Evolutionary conservation across 805 yeast species (phyloP).

Genomic region (Myxozyma neglecta): DNA sequence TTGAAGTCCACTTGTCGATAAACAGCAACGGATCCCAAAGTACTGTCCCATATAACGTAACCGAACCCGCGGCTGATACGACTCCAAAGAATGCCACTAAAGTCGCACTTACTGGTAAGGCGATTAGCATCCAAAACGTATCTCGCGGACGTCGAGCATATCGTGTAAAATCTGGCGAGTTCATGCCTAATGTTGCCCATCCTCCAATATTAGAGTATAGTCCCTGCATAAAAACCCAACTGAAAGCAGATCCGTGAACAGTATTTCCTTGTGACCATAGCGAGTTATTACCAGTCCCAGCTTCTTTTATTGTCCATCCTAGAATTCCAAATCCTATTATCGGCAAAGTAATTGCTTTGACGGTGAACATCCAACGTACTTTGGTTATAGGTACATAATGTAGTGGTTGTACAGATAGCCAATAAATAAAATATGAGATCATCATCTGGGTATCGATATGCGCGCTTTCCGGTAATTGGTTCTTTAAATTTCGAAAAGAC

Average conservation of each 20-base stretch:
- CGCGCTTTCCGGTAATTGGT: conserved; percentile 27
- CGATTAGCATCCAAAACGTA: conserved; percentile 8
- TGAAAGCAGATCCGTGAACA: conserved; percentile 50
- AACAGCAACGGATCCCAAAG: conserved; percentile 29
- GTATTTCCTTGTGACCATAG: conserved; percentile 39
- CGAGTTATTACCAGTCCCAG: conserved; percentile 83
- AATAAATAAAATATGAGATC: conserved; percentile 58
- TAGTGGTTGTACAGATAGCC: conserved; percentile 73
- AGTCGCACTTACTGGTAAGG: conserved; percentile 15
- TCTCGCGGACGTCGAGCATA: conserved; percentile 41
- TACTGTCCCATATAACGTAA: conserved; percentile 22
- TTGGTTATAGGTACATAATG: conserved; percentile 77
- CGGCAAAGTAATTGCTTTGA: conserved; percentile 59
- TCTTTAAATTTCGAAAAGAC: conserved; percentile 14
- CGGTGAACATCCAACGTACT: conserved; percentile 78
- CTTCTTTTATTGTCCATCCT: conserved; percentile 72
- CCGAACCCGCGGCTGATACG: conserved; percentile 23
- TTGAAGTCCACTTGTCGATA: conserved; percentile 23
- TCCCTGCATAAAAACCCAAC: conserved; percentile 34
- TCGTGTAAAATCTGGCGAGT: conserved; percentile 52
- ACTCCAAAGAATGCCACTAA: conserved; percentile 25
- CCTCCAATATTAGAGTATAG: conserved; percentile 55
- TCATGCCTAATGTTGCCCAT: conserved; percentile 46
- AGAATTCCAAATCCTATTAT: conserved; percentile 72
- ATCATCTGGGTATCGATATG: conserved; percentile 50